Percentiles rank a stretch among this genome's conserved stretches.
These are phyloP conservation scores for Phytophthora constricta DNA, from an alignment of 352 stramenopile species.

Conservation along the genomic window DNA sequence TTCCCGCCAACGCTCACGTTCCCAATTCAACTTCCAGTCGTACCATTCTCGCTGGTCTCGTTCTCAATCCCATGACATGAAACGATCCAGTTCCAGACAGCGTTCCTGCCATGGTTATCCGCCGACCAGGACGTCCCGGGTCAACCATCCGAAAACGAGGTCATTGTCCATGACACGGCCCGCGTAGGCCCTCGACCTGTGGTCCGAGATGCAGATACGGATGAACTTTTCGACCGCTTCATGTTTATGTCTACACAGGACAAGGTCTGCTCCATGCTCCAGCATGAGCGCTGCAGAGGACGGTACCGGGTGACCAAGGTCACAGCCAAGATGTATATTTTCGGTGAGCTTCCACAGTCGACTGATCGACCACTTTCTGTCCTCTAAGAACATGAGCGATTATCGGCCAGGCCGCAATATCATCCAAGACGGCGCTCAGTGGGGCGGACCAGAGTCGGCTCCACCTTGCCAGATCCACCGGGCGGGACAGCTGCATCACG, in stretches of 20 bases:
- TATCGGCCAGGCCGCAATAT: conserved; percentile 7
- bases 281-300: conserved; percentile 1
- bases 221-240: conserved; percentile 4
- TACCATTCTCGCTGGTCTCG: too few species aligned
- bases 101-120: not conserved
- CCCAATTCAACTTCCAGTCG: not conserved
- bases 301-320: conserved; percentile 18
- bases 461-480: conserved; percentile 11
- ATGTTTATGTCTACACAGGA: not conserved
- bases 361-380: conserved; percentile 17
- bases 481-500: not conserved
- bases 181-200: not conserved
- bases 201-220: not conserved
- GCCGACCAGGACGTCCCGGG: not conserved
- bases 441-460: not conserved
- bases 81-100: not conserved
- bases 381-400: not conserved
- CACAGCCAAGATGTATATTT: conserved; percentile 21
- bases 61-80: not conserved
- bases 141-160: not conserved
- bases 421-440: not conserved
- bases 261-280: conserved; percentile 16
- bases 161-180: not conserved
- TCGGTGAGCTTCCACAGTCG: conserved; percentile 1
- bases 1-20: too few species aligned